Percentiles rank a stretch among this genome's conserved stretches.
Conservation (phyloP, 1,139 yeast genomes). For the Nakaseomyces delphensis region DNA sequence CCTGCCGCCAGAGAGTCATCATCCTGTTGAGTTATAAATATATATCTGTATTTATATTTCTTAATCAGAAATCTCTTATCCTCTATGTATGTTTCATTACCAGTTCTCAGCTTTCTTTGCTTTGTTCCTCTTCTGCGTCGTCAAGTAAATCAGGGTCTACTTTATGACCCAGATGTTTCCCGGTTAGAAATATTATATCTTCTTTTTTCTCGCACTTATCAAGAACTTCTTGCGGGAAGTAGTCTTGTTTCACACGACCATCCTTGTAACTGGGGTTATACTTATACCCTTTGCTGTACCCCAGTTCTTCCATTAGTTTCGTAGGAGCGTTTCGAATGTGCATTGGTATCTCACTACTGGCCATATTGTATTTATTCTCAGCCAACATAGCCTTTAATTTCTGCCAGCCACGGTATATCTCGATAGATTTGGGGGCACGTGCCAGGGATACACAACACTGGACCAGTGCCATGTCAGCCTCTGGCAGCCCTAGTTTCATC, state of each 20-base stretch:
- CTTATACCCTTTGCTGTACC: constrained; percentile 75
- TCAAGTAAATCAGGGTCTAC: constrained; percentile 30
- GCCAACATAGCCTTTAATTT: constrained; percentile 50
- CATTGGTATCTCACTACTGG: constrained; percentile 58
- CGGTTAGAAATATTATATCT: constrained; percentile 32
- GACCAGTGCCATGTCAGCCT: constrained; percentile 80
- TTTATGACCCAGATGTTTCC: constrained; percentile 37
- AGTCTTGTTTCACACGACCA: constrained; percentile 66
- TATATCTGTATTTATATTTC: too few species aligned
- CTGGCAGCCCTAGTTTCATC: constrained; percentile 94
- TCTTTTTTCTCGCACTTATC: constrained; percentile 22
- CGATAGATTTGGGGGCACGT: constrained; percentile 74
- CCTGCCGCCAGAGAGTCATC: too few species aligned
- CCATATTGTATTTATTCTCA: constrained; percentile 51
- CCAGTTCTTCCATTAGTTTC: constrained; percentile 74
- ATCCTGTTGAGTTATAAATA: too few species aligned
- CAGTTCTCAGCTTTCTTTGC: too few species aligned
- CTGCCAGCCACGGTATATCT: constrained; percentile 71
- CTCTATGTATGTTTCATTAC: background rate
- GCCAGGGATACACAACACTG: constrained; percentile 90
- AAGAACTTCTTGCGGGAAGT: constrained; percentile 49
- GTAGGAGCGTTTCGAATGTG: constrained; percentile 95
- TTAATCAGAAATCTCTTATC: too few species aligned
- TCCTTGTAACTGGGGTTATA: constrained; percentile 73
- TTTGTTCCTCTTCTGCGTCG: background rate